Conservation (phyloP, 2,329 filamentous ascomycete species). For the Cordyceps sp. region DNA sequence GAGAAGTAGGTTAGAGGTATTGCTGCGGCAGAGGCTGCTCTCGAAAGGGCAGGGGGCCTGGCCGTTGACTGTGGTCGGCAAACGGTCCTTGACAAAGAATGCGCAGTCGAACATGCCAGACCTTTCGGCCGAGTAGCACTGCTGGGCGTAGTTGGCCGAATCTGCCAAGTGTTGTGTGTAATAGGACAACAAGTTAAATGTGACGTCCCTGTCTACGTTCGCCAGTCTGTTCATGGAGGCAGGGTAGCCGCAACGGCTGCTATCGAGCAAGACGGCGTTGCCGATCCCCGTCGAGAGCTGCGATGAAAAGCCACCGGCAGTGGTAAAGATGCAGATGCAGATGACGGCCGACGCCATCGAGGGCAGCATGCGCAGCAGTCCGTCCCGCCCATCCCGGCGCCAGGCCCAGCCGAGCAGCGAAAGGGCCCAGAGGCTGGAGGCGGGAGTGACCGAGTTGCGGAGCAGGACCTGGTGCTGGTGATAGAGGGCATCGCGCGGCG, state of each 20-base stretch:
- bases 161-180: background rate
- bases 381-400: background rate
- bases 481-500: background rate
- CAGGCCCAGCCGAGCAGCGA: background rate
- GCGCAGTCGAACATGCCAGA: background rate
- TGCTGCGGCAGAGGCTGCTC: background rate
- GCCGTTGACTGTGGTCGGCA: background rate
- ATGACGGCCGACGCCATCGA: background rate
- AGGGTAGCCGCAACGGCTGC: background rate
- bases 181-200: background rate
- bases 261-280: background rate
- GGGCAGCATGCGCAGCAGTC: background rate
- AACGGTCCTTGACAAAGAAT: background rate
- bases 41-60: background rate
- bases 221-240: too few relatives aligned
- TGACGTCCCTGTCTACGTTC: background rate
- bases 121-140: background rate
- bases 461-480: background rate
- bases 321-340: background rate
- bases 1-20: background rate
- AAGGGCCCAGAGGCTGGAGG: background rate
- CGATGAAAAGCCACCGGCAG: background rate
- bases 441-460: background rate
- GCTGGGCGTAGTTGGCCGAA: background rate
- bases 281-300: background rate